Base-by-base conservation (phyloP, 345 rosid species). In the Acer saccharum region DNA sequence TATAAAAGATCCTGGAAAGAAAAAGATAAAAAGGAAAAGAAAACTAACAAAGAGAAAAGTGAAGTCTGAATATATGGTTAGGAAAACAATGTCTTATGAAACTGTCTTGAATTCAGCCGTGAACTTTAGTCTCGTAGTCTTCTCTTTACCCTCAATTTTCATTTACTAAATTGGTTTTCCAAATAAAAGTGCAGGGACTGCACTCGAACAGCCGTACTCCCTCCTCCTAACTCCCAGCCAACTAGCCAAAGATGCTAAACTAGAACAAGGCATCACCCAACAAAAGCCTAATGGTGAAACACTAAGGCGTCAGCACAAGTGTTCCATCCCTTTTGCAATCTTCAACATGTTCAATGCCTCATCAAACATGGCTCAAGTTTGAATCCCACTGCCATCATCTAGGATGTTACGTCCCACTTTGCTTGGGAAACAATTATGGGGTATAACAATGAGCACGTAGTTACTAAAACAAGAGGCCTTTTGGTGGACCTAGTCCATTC, bases 221-320 rank as follows among this genome's bases (percentile, higher is more conserved):
- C 57, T 71, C 63, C 44, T 70, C 62, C 18, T 20, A 58, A 58
- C 48, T 35, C 32, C 52, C 32, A 16, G 29, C 23, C 65, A 72
- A 72, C 76, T 41, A 60, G 66, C 76, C 66, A 60, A 21, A 41
- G 21, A 50, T 13, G 29, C 27, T 64, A 48, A 74, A 63, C 14
- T 61, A 55, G 55, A 46, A 27, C 35, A 18, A 17, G 46, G 43
- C n/a, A 64, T 48, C 46, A 48, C 69, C 35, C 43, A 61, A 29
- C 13, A 13, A 60, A 10, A 41, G 55, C n/a, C 55, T 60, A 7
- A 11, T 25, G 25, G 25, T 48, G 43, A n/a, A 50, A 54, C 14
- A 64, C 3, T 3, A 23, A 50, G 20, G 48, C 17, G 8, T 62
- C 64, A 48, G 35, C 12, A 68, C 77, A 32, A 57, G 32, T 74